phyloP scores from a whole-genome alignment of 2,329 filamentous ascomycete genomes.

The Pseudopyricularia cyperi region DNA sequence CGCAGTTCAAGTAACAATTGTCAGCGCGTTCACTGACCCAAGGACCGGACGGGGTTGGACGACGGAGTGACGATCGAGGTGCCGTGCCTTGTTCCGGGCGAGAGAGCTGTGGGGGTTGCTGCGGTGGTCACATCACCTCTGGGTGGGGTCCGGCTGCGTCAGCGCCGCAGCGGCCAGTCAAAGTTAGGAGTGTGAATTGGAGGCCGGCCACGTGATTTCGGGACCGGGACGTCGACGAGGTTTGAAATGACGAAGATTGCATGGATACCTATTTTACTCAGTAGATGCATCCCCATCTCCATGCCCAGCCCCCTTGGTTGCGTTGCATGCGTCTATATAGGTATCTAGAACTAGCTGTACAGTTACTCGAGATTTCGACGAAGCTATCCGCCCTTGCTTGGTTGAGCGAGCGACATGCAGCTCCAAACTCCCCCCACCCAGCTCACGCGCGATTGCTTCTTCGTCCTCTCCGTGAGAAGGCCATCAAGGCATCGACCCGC shows the following conservation, averaged over 20 bases:
- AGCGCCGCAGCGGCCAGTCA: slow-evolving; percentile 1
- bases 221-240: neutral
- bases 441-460: too few relatives aligned
- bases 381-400: too few relatives aligned
- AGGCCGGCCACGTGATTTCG: neutral
- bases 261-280: too few relatives aligned
- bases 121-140: neutral
- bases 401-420: neutral
- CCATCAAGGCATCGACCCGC: slow-evolving; percentile 16
- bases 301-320: neutral
- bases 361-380: neutral
- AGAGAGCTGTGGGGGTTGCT: neutral
- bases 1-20: neutral
- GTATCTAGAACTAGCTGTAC: too few relatives aligned
- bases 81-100: neutral
- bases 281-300: too few relatives aligned
- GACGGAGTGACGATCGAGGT: neutral
- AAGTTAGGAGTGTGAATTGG: neutral
- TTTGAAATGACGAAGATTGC: too few relatives aligned
- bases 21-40: neutral
- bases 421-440: neutral
- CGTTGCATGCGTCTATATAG: neutral
- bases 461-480: too few relatives aligned
- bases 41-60: neutral
- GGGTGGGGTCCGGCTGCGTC: slow-evolving; percentile 1